Base-by-base conservation (phyloP, 805 yeast genomes). In the Limtongozyma cylindracea region DNA sequence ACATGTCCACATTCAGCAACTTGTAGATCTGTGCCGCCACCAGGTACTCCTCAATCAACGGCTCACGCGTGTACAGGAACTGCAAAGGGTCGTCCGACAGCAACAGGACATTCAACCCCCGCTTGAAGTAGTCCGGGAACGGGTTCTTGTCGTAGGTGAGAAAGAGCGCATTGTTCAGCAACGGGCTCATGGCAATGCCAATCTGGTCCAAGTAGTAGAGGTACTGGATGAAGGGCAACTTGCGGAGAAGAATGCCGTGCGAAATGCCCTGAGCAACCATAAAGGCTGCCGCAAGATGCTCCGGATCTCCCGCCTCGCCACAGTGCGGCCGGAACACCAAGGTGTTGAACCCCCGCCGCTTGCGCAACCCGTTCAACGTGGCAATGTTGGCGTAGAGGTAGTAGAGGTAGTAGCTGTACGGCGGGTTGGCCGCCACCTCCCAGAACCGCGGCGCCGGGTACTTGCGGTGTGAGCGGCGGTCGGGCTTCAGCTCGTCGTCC, bases 271-370 rank as follows among this genome's bases (percentile, higher is more conserved):
- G 91, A 1, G 95, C 68, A 1, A 88, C 64, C 35, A 88, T 47
- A 36, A 73, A 88, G 2, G 98, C 82, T 22, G 82, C 61, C 20
- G 82, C 76, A 38, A 91, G 55, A 50, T 88, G 98, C 38, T 88
- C 96, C 2, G 96, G 95, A 39, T 88, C 98, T 27, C 99, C 99
- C n/a, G 98, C 99, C 46, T 88, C 99, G 30, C 99, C 99, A 33
- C 93, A 77, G 44, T 88, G 99, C 3, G 99, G 99, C 36, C 98
- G 62, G 34, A 88, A 51, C n/a, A 78, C 91, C 45, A 88, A 70
- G 0, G 95, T 82, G 41, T 74, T 82, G 45, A 64, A 73, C 0
- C 74, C 72, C 26, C 82, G 58, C 26, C 51, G 56, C 16, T 55
- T 48, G 46, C 99, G 63, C 65, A 84, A 72, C 30, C 70, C 66